These are phyloP conservation scores for Magnusiomyces sp. DNA, from an alignment of 1,139 yeast genomes.

Conservation along the genomic window DNA sequence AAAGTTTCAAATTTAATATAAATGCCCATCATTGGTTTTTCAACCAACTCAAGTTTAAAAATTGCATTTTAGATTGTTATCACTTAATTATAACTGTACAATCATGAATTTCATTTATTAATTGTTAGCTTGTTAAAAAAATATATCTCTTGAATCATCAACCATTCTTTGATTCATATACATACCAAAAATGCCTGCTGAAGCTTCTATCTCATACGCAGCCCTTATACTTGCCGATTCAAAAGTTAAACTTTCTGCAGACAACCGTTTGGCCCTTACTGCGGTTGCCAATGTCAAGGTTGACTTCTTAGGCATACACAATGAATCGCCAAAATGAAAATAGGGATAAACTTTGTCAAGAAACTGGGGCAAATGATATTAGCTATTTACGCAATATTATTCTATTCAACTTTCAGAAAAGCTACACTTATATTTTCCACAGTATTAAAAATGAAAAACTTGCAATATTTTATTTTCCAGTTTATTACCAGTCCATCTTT, in stretches of 20 bases:
- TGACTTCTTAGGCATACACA: slow-evolving; percentile 46
- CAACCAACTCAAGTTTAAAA: too few relatives aligned
- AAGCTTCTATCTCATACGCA: slow-evolving; percentile 45
- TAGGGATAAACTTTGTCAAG: slow-evolving; percentile 54
- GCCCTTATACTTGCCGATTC: slow-evolving; percentile 96
- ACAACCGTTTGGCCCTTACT: slow-evolving; percentile 74
- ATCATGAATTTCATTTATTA: too few relatives aligned
- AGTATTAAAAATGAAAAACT: too few relatives aligned
- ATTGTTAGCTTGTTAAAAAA: too few relatives aligned
- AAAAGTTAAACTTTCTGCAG: slow-evolving; percentile 84
- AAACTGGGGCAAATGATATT: neutral
- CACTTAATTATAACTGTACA: too few relatives aligned
- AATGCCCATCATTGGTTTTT: too few relatives aligned
- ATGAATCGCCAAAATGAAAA: neutral
- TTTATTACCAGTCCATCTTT: too few relatives aligned
- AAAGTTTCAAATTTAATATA: too few relatives aligned
- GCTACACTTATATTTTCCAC: neutral
- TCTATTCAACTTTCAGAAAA: neutral
- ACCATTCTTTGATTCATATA: too few relatives aligned
- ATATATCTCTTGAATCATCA: neutral
- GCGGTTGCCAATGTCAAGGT: slow-evolving; percentile 83
- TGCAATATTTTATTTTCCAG: too few relatives aligned
- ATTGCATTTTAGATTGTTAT: too few relatives aligned
- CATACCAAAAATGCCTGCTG: slow-evolving; percentile 25
- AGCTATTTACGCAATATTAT: neutral